A percentile compares a stretch with the other conserved stretches of the same genome.
Evolutionary conservation across 768 basidiomycete species (phyloP).

Genomic region (Suillus ampliporus): DNA sequence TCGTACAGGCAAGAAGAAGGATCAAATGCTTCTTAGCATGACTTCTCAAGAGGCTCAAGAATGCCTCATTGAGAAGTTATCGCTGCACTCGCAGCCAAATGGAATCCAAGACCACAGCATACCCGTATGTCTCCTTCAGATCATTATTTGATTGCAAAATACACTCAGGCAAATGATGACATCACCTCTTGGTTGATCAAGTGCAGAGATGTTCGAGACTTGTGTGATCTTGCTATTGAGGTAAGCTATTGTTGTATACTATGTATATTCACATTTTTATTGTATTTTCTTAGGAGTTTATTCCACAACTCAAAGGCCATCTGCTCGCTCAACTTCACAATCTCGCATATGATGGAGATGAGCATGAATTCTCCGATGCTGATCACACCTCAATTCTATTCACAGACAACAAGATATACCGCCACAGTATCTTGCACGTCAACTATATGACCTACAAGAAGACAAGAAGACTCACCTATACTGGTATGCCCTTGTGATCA

Average conservation of each 20-base stretch:
- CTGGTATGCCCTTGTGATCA: no score
- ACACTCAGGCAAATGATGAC: conserved; percentile 5
- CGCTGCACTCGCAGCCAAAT: background rate
- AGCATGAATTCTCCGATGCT: conserved; percentile 22
- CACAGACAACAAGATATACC: conserved; percentile 36
- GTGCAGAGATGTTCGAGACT: background rate
- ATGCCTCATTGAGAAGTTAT: conserved; percentile 23
- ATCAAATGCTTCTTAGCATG: conserved; percentile 23
- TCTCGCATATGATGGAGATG: conserved; percentile 19
- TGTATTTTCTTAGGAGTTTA: conserved; percentile 34
- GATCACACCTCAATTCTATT: conserved; percentile 31
- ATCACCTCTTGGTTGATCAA: conserved; percentile 19
- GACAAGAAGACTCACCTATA: no score
- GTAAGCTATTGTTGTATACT: conserved; percentile 2
- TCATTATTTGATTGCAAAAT: conserved; percentile 29
- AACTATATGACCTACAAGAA: conserved; percentile 31
- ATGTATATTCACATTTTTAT: background rate
- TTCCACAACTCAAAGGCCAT: conserved; percentile 21
- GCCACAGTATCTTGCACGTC: conserved; percentile 35
- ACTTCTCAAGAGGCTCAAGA: conserved; percentile 23
- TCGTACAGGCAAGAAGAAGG: conserved; percentile 40
- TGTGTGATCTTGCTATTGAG: conserved; percentile 31
- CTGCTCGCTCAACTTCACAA: conserved; percentile 9
- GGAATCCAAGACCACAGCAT: background rate
- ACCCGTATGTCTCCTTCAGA: background rate